A percentile compares a stretch with the other conserved stretches of the same genome.
phyloP scores from a whole-genome alignment of 1,284 basidiomycete species.

The Cryptococcus sp. region DNA sequence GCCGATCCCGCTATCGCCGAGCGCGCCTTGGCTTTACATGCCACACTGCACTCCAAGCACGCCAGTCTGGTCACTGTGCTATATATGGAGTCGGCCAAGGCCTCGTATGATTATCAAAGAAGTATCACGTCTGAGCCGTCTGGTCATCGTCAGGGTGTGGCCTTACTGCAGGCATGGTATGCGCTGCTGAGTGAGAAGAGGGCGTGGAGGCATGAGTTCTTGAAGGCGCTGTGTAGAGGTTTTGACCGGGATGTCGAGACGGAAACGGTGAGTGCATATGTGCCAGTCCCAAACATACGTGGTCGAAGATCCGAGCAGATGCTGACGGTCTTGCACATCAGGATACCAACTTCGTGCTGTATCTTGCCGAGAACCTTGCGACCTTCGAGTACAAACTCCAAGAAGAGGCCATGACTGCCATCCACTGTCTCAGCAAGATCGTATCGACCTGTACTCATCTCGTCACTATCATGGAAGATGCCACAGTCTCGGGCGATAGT shows the following conservation, averaged over 20 bases:
- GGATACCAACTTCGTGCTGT: constrained; percentile 79
- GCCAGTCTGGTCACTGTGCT: constrained; percentile 84
- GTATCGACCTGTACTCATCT: constrained; percentile 84
- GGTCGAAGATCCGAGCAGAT: background rate
- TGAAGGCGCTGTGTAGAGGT: constrained; percentile 76
- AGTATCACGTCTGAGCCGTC: constrained; percentile 56
- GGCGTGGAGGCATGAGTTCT: constrained; percentile 77
- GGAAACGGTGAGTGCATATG: constrained; percentile 11
- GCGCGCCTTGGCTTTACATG: constrained; percentile 78
- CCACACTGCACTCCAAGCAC: constrained; percentile 83
- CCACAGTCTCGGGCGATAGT: constrained; percentile 42
- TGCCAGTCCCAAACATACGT: background rate
- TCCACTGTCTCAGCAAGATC: constrained; percentile 75
- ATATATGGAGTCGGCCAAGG: constrained; percentile 74
- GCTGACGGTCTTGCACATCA: background rate
- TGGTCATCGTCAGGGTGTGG: constrained; percentile 50
- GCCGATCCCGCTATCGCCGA: constrained; percentile 64
- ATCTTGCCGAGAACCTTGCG: constrained; percentile 91
- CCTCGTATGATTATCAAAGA: constrained; percentile 81
- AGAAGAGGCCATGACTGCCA: constrained; percentile 85
- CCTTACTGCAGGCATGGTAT: constrained; percentile 87
- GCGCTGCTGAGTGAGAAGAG: constrained; percentile 85
- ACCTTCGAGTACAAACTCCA: constrained; percentile 90
- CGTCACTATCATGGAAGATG: constrained; percentile 53
- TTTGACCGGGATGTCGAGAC: constrained; percentile 65